Base-by-base conservation (phyloP, 2,329 filamentous ascomycete genomes). In the Neofusicoccum umdonicola region DNA sequence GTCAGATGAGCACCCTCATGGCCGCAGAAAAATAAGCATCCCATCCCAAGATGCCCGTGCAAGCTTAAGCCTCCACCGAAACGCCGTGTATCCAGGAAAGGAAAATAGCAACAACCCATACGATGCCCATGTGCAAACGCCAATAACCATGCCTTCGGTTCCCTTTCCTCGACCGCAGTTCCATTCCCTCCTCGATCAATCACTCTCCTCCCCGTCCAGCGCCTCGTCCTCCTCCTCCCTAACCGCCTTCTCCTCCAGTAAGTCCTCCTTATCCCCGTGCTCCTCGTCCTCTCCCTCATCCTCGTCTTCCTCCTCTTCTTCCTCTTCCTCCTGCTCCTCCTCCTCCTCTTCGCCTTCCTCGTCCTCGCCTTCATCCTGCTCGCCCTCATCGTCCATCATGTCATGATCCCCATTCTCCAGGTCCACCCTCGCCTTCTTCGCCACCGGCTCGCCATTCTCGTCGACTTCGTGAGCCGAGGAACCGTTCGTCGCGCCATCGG, bases 261-360 rank as follows among this genome's bases (percentile, higher is more conserved):
- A 72, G 39, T 81, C 81, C 52, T 84, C 83, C 35, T 84, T 84
- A 9, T 80, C 78, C 4, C 81, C 81, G 58, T 85, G 84, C 45
- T 85, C 83, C 50, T 84, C 84, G 44, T 82, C 82, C 9, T 83
- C 82, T 3, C 82, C 85, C 15, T 84, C 85, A 0, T 79, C 83
- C 9, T 83, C 81, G 0, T 82, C 80, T 0, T 79, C 79, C 13
- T 82, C 82, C 4, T 79, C 78, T 5, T 77, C 78, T 0, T 80
- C 80, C 15, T 82, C 80, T 2, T 81, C 80, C 4, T 77, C 73
- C 1, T 79, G 80, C 0, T 78, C 79, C 2, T 77, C 82, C 2
- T 79, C 80, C 0, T 80, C 81, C 1, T 81, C 80, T 5, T 74
- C 79, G 15, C 79, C 77, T 41, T 75, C 77, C 42, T 76, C 78